Base-by-base conservation (phyloP, 1,284 basidiomycete genomes). In the Cryptococcus sp. region DNA sequence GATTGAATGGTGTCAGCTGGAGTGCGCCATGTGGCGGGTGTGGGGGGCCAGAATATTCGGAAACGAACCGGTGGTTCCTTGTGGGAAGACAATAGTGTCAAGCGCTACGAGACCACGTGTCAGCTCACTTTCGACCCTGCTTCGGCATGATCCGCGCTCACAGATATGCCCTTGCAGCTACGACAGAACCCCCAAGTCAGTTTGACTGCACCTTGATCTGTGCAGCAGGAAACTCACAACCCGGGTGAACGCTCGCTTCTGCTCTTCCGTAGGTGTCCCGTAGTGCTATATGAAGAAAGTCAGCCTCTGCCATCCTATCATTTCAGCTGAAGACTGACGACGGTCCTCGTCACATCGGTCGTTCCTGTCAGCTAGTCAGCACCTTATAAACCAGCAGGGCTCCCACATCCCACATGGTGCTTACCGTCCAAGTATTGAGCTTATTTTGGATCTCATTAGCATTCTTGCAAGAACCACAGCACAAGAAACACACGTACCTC, bases 321-420 rank as follows among this genome's bases (percentile, higher is more conserved):
- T 9, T 28, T 16, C 37, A 1, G n/a, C 23, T 9, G 21, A 12
- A 8, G 7, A 68, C 80, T 65, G 69, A 88, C 89, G 84, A 85
- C 86, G 55, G 91, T 95, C 37, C 93, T 80, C 4, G 93, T 97
- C 9, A 90, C 88, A 69, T 98, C 96, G 1, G 95, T 98, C 0
- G 95, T 98, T 12, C 94, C 94, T 68, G 52, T 15, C 2, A 23
- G 5, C 7, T 23, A 18, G 42, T 56, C 15, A 61, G 56, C 55
- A 47, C 16, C 5, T 12, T 15, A 13, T 37, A 21, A 5, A 23
- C 13, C 6, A n/a, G 15, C n/a, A 11, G 18, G 28, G n/a, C 37
- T 28, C n/a, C n/a, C n/a, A n/a, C n/a, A n/a, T n/a, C n/a, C 4
- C 4, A 33, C 28, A 9, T 33, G 28, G 28, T 12, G 43, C 61